A percentile compares a stretch with the other conserved stretches of the same genome.
Evolutionary conservation across 768 basidiomycete species (phyloP).

Genomic region (Suillus tomentosus): DNA sequence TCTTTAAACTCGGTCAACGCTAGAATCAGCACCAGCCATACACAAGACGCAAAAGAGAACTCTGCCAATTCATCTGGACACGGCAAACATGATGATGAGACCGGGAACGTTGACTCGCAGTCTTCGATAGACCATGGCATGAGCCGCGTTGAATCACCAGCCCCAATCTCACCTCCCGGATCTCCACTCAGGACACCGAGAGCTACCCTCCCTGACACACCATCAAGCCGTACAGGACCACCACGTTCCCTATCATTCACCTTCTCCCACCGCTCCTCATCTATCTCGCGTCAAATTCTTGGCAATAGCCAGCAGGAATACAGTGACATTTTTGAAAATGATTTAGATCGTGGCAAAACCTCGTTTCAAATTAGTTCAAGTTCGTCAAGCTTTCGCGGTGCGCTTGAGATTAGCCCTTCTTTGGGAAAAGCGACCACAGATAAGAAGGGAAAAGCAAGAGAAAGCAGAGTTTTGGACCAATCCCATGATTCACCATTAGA

Average conservation of each 20-base stretch:
- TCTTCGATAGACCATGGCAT: slow-evolving; percentile 14
- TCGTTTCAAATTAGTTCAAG: slow-evolving; percentile 29
- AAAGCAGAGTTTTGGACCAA: slow-evolving; percentile 52
- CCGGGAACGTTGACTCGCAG: slow-evolving; percentile 1
- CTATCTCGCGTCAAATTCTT: slow-evolving; percentile 29
- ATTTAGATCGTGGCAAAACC: slow-evolving; percentile 35
- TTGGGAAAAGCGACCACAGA: slow-evolving; percentile 44
- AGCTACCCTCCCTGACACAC: slow-evolving; percentile 39
- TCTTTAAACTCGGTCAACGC: slow-evolving; percentile 17
- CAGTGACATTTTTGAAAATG: slow-evolving; percentile 30
- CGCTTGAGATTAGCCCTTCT: slow-evolving; percentile 46
- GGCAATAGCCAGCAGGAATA: slow-evolving; percentile 31
- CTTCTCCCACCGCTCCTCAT: slow-evolving; percentile 50
- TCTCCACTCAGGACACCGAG: slow-evolving; percentile 11
- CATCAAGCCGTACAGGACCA: slow-evolving; percentile 69
- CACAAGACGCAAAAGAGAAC: slow-evolving; percentile 8
- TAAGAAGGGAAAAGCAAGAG: slow-evolving; percentile 56
- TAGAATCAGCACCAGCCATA: slow-evolving; percentile 9
- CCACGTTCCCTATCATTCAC: slow-evolving; percentile 72
- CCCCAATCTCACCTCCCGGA: slow-evolving; percentile 11
- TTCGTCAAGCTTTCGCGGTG: slow-evolving; percentile 62
- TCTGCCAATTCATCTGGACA: background rate
- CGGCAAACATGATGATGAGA: background rate
- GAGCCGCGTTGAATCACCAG: slow-evolving; percentile 17
- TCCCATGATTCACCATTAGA: slow-evolving; percentile 54